Percentiles rank a stretch among this genome's conserved stretches.
Conservation (phyloP, 106 monocot genomes). For the Dendrobium nobile region DNA sequence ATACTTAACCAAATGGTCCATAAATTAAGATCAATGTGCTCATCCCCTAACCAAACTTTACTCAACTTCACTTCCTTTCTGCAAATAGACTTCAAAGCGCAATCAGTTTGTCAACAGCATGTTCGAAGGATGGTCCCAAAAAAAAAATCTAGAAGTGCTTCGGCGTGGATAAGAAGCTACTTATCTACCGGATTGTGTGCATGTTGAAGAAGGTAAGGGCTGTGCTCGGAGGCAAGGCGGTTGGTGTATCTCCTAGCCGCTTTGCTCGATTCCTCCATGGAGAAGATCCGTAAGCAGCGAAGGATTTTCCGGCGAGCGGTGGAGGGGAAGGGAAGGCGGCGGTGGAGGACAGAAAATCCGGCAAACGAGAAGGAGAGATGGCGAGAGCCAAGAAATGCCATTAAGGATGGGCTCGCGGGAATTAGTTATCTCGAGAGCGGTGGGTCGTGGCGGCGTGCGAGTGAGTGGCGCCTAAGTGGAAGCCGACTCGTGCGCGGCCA, state of each 20-base stretch:
- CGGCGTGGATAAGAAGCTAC: too few species aligned
- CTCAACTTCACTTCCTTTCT: too few species aligned
- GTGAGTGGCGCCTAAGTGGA: background rate
- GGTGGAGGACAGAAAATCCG: background rate
- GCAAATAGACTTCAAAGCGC: background rate
- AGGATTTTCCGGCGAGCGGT: background rate
- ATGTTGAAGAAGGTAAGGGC: conserved; percentile 97
- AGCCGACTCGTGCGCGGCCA: too few species aligned
- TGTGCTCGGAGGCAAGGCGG: conserved; percentile 82
- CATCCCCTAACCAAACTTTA: too few species aligned
- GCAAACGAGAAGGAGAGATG: background rate
- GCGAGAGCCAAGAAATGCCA: conserved; percentile 5
- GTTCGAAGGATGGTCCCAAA: conserved; percentile 5
- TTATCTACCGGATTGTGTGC: conserved; percentile 79
- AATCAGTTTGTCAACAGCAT: background rate
- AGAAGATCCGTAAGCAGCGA: conserved; percentile 7
- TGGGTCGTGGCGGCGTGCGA: background rate
- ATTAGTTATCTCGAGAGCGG: background rate
- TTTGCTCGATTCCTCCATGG: conserved; percentile 37
- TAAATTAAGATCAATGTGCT: too few species aligned
- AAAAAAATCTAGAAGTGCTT: background rate
- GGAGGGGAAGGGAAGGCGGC: background rate
- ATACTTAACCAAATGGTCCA: too few species aligned
- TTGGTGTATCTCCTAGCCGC: conserved; percentile 41
- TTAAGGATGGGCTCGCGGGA: background rate